Percentiles rank a stretch among this genome's conserved stretches.
These are phyloP conservation scores for Mimosa pudica DNA, from an alignment of 306 rosid species.

Conservation along the genomic window DNA sequence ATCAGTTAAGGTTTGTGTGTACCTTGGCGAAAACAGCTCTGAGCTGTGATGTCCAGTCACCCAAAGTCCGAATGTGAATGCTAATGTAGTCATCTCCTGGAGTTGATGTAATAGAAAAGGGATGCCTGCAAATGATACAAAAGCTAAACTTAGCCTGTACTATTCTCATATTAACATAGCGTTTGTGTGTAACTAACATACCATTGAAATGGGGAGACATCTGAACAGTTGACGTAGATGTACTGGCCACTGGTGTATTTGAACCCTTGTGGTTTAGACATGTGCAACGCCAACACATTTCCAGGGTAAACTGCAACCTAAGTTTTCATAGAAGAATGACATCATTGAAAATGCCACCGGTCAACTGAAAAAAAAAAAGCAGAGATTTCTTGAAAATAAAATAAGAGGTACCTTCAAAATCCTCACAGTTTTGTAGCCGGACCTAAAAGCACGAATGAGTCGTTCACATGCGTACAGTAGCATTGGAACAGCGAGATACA, in stretches of 20 bases:
- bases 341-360: neutral
- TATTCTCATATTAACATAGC: too few relatives aligned
- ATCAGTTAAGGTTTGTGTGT: slow-evolving; percentile 16
- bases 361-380: neutral
- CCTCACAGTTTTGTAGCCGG: slow-evolving; percentile 67
- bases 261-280: slow-evolving; percentile 88
- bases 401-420: slow-evolving; percentile 60
- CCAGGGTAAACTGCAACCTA: slow-evolving; percentile 97
- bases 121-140: slow-evolving; percentile 61
- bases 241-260: slow-evolving; percentile 88
- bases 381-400: neutral
- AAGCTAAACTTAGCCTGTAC: neutral
- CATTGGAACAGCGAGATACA: slow-evolving; percentile 83
- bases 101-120: slow-evolving; percentile 88
- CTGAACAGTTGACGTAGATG: slow-evolving; percentile 74
- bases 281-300: slow-evolving; percentile 79
- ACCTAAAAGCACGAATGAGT: slow-evolving; percentile 79
- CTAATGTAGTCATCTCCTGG: slow-evolving; percentile 85
- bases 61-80: slow-evolving; percentile 78
- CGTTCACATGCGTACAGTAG: slow-evolving; percentile 75
- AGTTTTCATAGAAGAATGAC: neutral
- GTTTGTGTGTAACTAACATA: slow-evolving; percentile 1
- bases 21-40: slow-evolving; percentile 80
- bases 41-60: slow-evolving; percentile 89
- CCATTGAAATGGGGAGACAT: slow-evolving; percentile 86